Percentiles rank a stretch among this genome's conserved stretches.
These are phyloP conservation scores for Endoconidiophora polonica DNA, from an alignment of 2,329 filamentous ascomycete species.

Conservation along the genomic window DNA sequence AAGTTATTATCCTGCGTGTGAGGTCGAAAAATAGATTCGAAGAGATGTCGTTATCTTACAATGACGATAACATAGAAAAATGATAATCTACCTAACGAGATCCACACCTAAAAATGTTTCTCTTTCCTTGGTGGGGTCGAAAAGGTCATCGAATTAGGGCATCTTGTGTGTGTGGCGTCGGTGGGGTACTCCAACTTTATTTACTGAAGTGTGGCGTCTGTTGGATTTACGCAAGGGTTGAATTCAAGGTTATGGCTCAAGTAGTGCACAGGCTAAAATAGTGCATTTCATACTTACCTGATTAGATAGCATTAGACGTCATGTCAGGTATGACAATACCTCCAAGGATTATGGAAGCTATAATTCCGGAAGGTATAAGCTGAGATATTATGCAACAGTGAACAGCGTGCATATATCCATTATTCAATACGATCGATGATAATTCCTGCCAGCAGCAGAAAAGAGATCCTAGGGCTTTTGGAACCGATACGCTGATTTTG, in stretches of 20 bases:
- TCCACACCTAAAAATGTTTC: neutral
- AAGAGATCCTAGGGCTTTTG: too few species aligned
- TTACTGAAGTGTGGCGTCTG: too few species aligned
- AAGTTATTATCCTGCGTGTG: slow-evolving; percentile 73
- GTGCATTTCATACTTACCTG: neutral
- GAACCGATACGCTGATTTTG: too few species aligned
- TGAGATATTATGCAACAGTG: too few species aligned
- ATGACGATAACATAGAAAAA: too few species aligned
- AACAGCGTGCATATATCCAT: too few species aligned
- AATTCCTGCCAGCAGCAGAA: too few species aligned
- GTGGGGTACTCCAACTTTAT: too few species aligned
- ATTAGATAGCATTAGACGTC: slow-evolving; percentile 1
- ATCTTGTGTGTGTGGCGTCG: slow-evolving; percentile 12
- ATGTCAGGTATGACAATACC: neutral
- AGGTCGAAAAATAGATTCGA: slow-evolving; percentile 14
- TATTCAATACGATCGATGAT: too few species aligned
- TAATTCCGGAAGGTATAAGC: neutral
- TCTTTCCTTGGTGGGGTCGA: slow-evolving; percentile 2
- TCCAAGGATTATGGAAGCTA: neutral
- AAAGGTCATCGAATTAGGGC: neutral
- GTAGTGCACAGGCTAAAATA: neutral
- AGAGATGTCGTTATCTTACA: neutral
- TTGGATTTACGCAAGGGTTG: too few species aligned
- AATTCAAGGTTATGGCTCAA: neutral
- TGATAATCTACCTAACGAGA: neutral